These are phyloP conservation scores for Nigrospora oryzae DNA, from an alignment of 2,329 filamentous ascomycete genomes.

Conservation along the genomic window DNA sequence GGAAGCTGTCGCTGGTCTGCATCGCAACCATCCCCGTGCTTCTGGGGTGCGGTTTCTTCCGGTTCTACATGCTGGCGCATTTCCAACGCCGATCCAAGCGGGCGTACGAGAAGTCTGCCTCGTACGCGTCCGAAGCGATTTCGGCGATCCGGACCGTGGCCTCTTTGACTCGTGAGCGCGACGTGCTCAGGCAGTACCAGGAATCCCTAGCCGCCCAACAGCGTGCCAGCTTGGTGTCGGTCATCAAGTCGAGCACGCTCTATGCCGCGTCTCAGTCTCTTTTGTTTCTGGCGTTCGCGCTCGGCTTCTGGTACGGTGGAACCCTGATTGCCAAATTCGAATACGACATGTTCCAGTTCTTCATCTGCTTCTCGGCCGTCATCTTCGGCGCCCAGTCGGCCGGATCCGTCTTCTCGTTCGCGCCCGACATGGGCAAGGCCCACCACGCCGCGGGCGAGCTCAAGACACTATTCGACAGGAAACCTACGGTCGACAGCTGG, in stretches of 20 bases:
- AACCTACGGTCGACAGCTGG: constrained; percentile 78
- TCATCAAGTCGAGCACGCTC: constrained; percentile 67
- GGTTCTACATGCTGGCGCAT: constrained; percentile 74
- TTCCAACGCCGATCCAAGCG: constrained; percentile 74
- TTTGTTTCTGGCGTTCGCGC: constrained; percentile 73
- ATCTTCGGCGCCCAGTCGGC: constrained; percentile 91
- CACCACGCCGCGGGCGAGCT: constrained; percentile 75
- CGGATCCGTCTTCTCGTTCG: constrained; percentile 81
- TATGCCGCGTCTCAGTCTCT: constrained; percentile 82
- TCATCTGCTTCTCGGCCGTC: constrained; percentile 79
- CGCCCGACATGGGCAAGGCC: constrained; percentile 88
- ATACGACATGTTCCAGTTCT: constrained; percentile 80
- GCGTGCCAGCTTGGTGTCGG: constrained; percentile 58
- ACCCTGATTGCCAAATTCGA: constrained; percentile 62
- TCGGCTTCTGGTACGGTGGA: constrained; percentile 91
- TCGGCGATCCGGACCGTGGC: constrained; percentile 91
- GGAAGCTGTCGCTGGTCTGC: constrained; percentile 82
- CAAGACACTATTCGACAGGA: constrained; percentile 74
- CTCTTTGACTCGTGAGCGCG: constrained; percentile 76
- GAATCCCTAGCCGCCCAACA: constrained; percentile 58
- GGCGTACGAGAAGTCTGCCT: constrained; percentile 73
- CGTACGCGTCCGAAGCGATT: constrained; percentile 87
- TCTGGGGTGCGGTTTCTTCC: constrained; percentile 74
- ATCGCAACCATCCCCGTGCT: constrained; percentile 71
- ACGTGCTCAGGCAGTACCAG: constrained; percentile 69